Evolutionary conservation across 2,329 filamentous ascomycete genomes (phyloP), one percentile per base, ranked within the genome.

Genomic region (Diaporthe caulivora): DNA sequence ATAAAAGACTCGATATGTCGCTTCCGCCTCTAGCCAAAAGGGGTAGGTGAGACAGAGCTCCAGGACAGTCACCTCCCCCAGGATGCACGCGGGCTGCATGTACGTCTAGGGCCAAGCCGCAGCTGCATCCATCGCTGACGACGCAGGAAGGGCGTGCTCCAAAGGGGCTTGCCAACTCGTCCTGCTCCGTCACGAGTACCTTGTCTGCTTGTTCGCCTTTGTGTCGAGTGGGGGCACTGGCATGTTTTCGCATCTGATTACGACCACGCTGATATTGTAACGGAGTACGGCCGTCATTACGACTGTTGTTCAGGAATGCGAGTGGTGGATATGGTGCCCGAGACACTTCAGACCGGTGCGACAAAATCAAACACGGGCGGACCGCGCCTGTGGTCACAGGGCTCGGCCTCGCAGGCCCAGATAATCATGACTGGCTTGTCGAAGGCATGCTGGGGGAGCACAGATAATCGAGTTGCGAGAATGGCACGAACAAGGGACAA

Each of bases 181-280:
- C 18, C 53, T 21, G 54, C 64, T 76, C 40, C 54, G 67, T 75
- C 67, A 73, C 73, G 71, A 71, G 67, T 65, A 53, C 29, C 55
- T 31, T 37, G 17, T 44, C 44, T 24, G 37, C 55, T 31, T 37
- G 17, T 44, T 62, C 37, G 37, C 29, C 24, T 62, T 62, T 24
- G 34, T 70, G 44, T 69, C 21, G 64, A 37, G 37, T 29, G 72
- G 72, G 21, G 42, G 18, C 62, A 21, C 57, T 67, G 69, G 26
- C 64, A 40, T 71, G 72, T 70, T 72, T 76, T 64, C 73, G 72
- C 40, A 53, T 37, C 62, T n/a, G 55, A 37, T 55, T 40, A 79
- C 78, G 76, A 78, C 79, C 76, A 79, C 79, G 78, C 77, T 67
- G 77, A 78, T 77, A 79, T 77, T 78, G 76, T 77, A n/a, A n/a